A percentile compares a stretch with the other conserved stretches of the same genome.
These are phyloP conservation scores for Cytospora mali DNA, from an alignment of 2,329 filamentous ascomycete species.

Conservation along the genomic window DNA sequence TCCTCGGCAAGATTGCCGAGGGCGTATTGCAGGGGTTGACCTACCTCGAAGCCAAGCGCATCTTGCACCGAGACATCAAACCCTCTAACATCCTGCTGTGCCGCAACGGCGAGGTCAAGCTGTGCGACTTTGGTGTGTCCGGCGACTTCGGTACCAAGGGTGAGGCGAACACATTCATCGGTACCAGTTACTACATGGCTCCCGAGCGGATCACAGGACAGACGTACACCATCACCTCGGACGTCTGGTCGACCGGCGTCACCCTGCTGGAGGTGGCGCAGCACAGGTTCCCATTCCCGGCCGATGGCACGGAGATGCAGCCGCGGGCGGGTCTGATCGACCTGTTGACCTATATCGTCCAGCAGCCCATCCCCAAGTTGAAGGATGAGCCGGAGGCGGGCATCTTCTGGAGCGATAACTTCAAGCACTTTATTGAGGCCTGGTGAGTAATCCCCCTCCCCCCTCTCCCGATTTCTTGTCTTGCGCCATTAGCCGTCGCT, in stretches of 20 bases:
- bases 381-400: slow-evolving; percentile 91
- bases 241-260: slow-evolving; percentile 97
- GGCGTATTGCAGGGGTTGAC: slow-evolving; percentile 91
- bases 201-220: slow-evolving; percentile 97
- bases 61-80: slow-evolving; percentile 99
- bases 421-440: slow-evolving; percentile 99
- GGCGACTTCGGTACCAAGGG: slow-evolving; percentile 98
- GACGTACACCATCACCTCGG: slow-evolving; percentile 96
- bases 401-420: slow-evolving; percentile 94
- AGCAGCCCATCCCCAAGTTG: slow-evolving; percentile 90
- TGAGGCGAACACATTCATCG: slow-evolving; percentile 98
- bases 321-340: slow-evolving; percentile 92
- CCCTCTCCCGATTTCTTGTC: neutral
- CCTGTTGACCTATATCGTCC: slow-evolving; percentile 94
- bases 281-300: slow-evolving; percentile 96
- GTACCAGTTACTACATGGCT: slow-evolving; percentile 99
- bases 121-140: slow-evolving; percentile 97
- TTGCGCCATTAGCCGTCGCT: slow-evolving; percentile 5
- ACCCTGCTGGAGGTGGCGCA: slow-evolving; percentile 99
- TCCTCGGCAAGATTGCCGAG: slow-evolving; percentile 94
- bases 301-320: slow-evolving; percentile 94
- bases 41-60: slow-evolving; percentile 92
- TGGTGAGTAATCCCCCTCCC: slow-evolving; percentile 72
- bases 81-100: slow-evolving; percentile 95
- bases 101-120: slow-evolving; percentile 89